These are phyloP conservation scores for Nissolia schottii DNA, from an alignment of 306 rosid species.

Conservation along the genomic window DNA sequence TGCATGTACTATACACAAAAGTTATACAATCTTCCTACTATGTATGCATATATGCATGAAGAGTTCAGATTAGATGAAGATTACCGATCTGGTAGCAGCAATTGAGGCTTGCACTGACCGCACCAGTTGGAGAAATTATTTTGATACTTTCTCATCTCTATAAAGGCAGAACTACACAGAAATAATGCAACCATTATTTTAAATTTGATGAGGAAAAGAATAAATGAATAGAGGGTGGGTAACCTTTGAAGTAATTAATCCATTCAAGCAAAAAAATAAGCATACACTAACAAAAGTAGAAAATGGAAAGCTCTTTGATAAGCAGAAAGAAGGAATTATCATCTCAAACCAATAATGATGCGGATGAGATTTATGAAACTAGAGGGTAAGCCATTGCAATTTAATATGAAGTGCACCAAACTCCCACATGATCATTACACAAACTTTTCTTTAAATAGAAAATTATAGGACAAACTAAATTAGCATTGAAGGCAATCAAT, in stretches of 20 bases:
- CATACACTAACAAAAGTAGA: not conserved
- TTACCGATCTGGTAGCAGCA: slow-evolving; percentile 43
- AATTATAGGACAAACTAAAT: not conserved
- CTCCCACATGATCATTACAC: too few species aligned
- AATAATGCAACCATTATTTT: slow-evolving; percentile 10
- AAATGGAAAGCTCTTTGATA: not conserved
- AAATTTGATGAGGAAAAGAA: not conserved
- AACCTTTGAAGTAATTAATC: not conserved
- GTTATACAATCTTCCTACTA: not conserved
- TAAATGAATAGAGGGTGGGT: not conserved
- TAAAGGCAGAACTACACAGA: slow-evolving; percentile 46
- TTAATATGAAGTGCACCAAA: not conserved
- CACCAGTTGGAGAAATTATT: slow-evolving; percentile 57
- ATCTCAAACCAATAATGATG: not conserved
- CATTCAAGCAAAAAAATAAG: not conserved
- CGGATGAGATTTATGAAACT: slow-evolving; percentile 7
- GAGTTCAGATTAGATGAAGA: not conserved
- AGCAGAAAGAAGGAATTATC: not conserved
- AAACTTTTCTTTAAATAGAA: not conserved
- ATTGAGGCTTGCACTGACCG: slow-evolving; percentile 49
- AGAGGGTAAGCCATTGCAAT: not conserved
- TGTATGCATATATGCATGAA: not conserved
- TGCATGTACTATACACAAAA: not conserved
- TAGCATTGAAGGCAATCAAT: slow-evolving; percentile 8
- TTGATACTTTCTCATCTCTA: slow-evolving; percentile 55